phyloP scores from a whole-genome alignment of 306 rosid genomes.

The Trifolium repens region DNA sequence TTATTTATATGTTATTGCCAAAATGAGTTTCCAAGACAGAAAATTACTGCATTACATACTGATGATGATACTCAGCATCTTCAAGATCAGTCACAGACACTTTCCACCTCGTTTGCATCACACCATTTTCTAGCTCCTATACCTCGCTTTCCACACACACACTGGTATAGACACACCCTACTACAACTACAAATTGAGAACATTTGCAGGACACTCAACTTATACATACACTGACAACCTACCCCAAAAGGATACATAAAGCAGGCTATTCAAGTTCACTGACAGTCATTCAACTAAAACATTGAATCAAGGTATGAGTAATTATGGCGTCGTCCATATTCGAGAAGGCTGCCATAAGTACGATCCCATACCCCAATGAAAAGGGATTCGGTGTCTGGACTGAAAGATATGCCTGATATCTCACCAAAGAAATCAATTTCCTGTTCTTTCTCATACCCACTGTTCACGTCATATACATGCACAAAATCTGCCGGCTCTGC shows the following conservation, averaged over 20 bases:
- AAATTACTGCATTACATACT: slow-evolving; percentile 30
- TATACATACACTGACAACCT: slow-evolving; percentile 58
- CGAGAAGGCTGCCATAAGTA: slow-evolving; percentile 84
- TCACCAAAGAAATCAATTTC: slow-evolving; percentile 87
- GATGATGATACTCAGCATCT: slow-evolving; percentile 27
- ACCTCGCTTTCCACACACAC: slow-evolving; percentile 39
- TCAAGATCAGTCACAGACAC: slow-evolving; percentile 30
- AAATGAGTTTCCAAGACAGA: slow-evolving; percentile 14
- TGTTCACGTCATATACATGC: slow-evolving; percentile 71
- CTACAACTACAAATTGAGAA: slow-evolving; percentile 31
- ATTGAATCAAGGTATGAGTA: slow-evolving; percentile 62
- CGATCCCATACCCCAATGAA: slow-evolving; percentile 87
- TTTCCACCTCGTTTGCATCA: slow-evolving; percentile 22
- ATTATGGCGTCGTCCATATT: slow-evolving; percentile 58
- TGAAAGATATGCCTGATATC: slow-evolving; percentile 81
- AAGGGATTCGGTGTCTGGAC: slow-evolving; percentile 84
- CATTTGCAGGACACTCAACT: slow-evolving; percentile 44
- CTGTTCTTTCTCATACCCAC: slow-evolving; percentile 74
- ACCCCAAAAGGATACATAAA: slow-evolving; percentile 38
- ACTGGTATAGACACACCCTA: slow-evolving; percentile 32
- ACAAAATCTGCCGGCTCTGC: slow-evolving; percentile 92
- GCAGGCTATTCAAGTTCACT: slow-evolving; percentile 35
- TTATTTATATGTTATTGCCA: slow-evolving; percentile 27
- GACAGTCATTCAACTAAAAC: slow-evolving; percentile 40
- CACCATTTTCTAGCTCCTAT: slow-evolving; percentile 47